A percentile compares a stretch with the other conserved stretches of the same genome.
Conservation (phyloP, 2,329 filamentous ascomycete genomes). For the Biscogniauxia marginata region DNA sequence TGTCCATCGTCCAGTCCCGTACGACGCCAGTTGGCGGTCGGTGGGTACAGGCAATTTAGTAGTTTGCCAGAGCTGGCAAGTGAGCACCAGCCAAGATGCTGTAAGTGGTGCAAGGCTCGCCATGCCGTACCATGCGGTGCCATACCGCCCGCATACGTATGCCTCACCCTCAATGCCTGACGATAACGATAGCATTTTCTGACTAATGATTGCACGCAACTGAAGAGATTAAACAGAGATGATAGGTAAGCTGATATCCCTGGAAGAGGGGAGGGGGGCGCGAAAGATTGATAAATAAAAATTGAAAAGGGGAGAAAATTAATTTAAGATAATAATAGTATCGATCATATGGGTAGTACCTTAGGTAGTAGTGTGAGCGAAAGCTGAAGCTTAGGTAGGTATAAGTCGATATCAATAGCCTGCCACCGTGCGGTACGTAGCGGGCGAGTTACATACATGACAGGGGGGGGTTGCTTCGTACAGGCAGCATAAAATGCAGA, state of each 20-base stretch:
- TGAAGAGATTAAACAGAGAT: not conserved
- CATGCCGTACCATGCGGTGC: too few species aligned
- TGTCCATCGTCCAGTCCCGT: not conserved
- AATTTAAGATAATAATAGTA: not conserved
- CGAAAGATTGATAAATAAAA: not conserved
- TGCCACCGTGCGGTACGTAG: not conserved
- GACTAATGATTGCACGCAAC: not conserved
- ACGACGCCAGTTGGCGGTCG: not conserved
- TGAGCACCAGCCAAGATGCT: not conserved
- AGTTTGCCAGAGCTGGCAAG: not conserved
- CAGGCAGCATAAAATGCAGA: not conserved
- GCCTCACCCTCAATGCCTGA: not conserved
- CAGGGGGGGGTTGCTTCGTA: too few species aligned
- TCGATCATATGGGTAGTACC: not conserved
- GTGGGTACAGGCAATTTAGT: not conserved
- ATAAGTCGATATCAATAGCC: not conserved
- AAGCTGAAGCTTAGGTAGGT: not conserved
- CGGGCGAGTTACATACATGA: not conserved
- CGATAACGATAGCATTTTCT: not conserved
- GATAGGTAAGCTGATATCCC: too few species aligned
- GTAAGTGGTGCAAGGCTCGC: not conserved
- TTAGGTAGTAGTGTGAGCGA: too few species aligned
- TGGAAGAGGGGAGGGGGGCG: not conserved
- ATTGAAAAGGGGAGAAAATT: not conserved
- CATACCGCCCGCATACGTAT: too few species aligned